These are phyloP conservation scores for Entonaema liquescens DNA, from an alignment of 495 filamentous ascomycete species.

Conservation along the genomic window DNA sequence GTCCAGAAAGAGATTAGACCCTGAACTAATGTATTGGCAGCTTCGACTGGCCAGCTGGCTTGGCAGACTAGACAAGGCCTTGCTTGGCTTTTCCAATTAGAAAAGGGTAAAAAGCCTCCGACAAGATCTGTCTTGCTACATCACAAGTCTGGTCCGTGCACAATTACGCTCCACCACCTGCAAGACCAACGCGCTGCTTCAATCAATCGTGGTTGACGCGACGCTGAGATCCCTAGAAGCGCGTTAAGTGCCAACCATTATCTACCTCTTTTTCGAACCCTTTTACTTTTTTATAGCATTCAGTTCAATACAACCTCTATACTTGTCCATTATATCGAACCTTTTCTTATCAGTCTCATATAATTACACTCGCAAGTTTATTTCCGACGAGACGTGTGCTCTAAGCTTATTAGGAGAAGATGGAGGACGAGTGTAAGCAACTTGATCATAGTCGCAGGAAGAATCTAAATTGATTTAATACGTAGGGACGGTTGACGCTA, in stretches of 20 bases:
- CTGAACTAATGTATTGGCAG: not conserved
- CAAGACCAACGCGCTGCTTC: slow-evolving; percentile 26
- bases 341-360: not conserved
- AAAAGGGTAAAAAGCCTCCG: slow-evolving; percentile 9
- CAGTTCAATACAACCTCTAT: not conserved
- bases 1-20: not conserved
- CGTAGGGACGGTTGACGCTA: slow-evolving; percentile 77
- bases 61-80: not conserved
- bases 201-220: slow-evolving; percentile 8
- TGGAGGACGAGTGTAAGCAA: slow-evolving; percentile 63
- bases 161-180: not conserved
- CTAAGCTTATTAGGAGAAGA: slow-evolving; percentile 16
- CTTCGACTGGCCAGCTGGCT: not conserved
- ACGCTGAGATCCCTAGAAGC: slow-evolving; percentile 25
- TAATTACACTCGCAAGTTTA: not conserved
- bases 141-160: slow-evolving; percentile 16
- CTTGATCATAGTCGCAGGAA: not conserved
- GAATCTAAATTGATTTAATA: slow-evolving; percentile 20
- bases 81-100: not conserved
- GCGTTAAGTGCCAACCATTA: slow-evolving; percentile 26
- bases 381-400: not conserved
- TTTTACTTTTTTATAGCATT: not conserved
- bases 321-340: not conserved
- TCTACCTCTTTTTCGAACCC: not conserved
- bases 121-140: slow-evolving; percentile 14